Evolutionary conservation across 805 yeast species (phyloP), one percentile per base, ranked within the genome.

Genomic region (Hanseniaspora occidentalis): DNA sequence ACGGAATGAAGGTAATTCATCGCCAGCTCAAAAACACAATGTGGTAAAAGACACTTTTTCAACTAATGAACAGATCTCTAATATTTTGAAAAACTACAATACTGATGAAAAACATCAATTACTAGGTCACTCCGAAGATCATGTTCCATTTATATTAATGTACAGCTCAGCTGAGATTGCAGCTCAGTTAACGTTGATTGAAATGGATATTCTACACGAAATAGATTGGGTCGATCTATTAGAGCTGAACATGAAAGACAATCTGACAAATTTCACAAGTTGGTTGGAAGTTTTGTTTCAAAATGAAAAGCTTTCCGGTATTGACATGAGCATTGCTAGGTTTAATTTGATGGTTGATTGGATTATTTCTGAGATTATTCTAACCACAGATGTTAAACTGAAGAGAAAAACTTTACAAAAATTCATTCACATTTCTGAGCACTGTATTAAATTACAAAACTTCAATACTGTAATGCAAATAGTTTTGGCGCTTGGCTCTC

Each of bases 211-310:
- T 34, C 59, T 88, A 18, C 70, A 75, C 39, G 95, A 85, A 51
- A 71, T 92, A 31, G 96, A 89, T 57, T 89, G 97, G 96, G 79
- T 77, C 50, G 95, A 85, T 48, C 67, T 89, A 35, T 68, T 88
- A 34, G 88, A 84, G 46, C 62, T 83, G 46, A 70, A 75, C 37
- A 81, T 95, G 85, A 73, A 75, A 39, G 71, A 72, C 43, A 74
- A 76, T 26, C 57, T 81, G 37, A 71, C 69, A 1, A 80, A 86
- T 1, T 78, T 77, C 18, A 77, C 75, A 47, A 83, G 92, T 51
- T 92, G 98, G 98, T 62, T 86, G 21, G 80, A 76, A 46, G 67
- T 84, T 25, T 64, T 88, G 41, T 71, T 77, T 18, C 73, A 76
- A 56, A 71, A 74, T 49, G 63, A 65, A 49, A 55, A 62, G 24